Percentiles rank a stretch among this genome's conserved stretches.
Conservation (phyloP, 78 protist species). For the Dictyostelium purpureum region DNA sequence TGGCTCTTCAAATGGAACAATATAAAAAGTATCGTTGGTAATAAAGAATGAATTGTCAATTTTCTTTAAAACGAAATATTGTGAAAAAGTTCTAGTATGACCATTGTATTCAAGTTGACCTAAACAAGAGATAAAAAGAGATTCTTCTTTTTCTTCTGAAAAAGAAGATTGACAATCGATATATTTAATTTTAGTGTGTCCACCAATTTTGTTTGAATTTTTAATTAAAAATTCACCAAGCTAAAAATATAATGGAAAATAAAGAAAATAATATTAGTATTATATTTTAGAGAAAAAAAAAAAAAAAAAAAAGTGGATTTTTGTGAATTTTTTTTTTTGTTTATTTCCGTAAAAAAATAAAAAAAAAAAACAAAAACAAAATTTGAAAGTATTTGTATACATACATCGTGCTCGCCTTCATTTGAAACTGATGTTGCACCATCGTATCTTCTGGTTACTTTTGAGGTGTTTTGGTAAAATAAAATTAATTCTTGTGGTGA, state of each 20-base stretch:
- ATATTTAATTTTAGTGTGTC: neutral
- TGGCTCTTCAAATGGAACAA: neutral
- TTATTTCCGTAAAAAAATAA: neutral
- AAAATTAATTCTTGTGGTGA: constrained; percentile 20
- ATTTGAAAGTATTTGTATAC: neutral
- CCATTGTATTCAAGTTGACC: constrained; percentile 2
- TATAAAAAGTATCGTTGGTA: constrained; percentile 13
- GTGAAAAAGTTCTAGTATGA: neutral
- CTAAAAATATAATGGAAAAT: neutral
- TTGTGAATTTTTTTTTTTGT: neutral
- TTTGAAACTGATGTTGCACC: neutral
- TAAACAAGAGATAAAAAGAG: constrained; percentile 21
- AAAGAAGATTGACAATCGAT: constrained; percentile 27
- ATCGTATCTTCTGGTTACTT: constrained; percentile 35
- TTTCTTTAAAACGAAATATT: constrained; percentile 49
- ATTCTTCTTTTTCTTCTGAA: neutral
- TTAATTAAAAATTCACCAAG: neutral
- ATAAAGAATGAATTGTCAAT: constrained; percentile 10
- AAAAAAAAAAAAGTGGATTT: neutral
- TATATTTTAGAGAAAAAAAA: too few relatives aligned
- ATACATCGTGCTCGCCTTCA: constrained; percentile 15
- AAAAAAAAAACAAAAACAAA: neutral
- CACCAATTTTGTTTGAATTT: neutral
- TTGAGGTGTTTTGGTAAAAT: constrained; percentile 11
- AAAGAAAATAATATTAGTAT: too few relatives aligned